These are phyloP conservation scores for Vitis hybrid DNA, from an alignment of 177 flowering plant species.

Conservation along the genomic window DNA sequence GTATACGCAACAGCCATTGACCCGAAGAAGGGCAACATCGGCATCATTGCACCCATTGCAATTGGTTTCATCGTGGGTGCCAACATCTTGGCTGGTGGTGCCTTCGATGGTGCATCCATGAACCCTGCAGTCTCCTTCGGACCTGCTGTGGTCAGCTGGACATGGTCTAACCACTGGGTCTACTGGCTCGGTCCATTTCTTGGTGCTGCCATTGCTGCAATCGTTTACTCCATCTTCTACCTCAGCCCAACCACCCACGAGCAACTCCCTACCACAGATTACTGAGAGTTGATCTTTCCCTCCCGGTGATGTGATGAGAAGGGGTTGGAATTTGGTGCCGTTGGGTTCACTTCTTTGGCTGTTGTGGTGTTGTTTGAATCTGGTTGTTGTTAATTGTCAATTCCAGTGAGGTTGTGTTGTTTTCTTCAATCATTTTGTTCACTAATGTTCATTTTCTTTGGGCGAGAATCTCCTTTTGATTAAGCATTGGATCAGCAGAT, in stretches of 20 bases:
- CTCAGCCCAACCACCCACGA: slow-evolving; percentile 47
- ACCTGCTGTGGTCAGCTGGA: slow-evolving; percentile 84
- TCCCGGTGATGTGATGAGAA: neutral
- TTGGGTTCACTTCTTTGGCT: slow-evolving; percentile 9
- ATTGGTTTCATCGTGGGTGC: slow-evolving; percentile 92
- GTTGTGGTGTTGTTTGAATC: slow-evolving; percentile 13
- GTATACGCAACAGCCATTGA: slow-evolving; percentile 85
- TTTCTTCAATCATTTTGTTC: slow-evolving; percentile 2
- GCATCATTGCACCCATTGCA: slow-evolving; percentile 78
- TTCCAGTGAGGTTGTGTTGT: slow-evolving; percentile 1
- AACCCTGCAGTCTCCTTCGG: slow-evolving; percentile 89
- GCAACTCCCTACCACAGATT: slow-evolving; percentile 40
- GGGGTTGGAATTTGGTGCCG: neutral
- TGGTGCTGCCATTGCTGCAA: slow-evolving; percentile 66
- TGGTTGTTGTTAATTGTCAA: slow-evolving; percentile 11
- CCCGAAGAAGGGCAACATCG: slow-evolving; percentile 74
- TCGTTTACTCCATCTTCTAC: slow-evolving; percentile 56
- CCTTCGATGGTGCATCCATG: slow-evolving; percentile 89
- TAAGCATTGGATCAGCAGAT: too few species aligned
- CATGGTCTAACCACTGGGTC: slow-evolving; percentile 79
- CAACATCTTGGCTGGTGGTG: slow-evolving; percentile 84
- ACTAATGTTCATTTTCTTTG: neutral
- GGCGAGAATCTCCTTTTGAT: too few species aligned
- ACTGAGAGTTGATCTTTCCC: slow-evolving; percentile 8
- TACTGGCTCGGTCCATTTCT: slow-evolving; percentile 81